These are phyloP conservation scores for Dalechampia spathulata DNA, from an alignment of 441 rosid species.

Conservation along the genomic window DNA sequence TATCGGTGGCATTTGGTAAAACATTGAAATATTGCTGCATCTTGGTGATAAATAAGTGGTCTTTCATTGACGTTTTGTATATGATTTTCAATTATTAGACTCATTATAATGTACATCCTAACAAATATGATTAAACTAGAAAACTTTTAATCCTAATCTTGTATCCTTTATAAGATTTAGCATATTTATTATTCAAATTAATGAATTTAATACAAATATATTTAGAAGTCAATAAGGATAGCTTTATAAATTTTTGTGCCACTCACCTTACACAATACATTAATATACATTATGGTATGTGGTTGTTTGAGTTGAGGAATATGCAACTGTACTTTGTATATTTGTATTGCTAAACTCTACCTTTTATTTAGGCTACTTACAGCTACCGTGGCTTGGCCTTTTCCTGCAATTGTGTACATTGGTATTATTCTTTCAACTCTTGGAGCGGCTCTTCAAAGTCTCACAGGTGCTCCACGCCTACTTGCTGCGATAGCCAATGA, in stretches of 20 bases:
- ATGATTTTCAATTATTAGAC: no score
- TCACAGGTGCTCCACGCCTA: conserved; percentile 95
- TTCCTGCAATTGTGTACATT: conserved; percentile 70
- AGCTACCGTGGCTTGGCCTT: conserved; percentile 98
- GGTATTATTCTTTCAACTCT: conserved; percentile 97
- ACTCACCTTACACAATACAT: no score
- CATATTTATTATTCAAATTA: no score
- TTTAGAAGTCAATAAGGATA: no score
- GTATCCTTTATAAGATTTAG: no score
- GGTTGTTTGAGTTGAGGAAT: background rate
- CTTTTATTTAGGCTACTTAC: conserved; percentile 74
- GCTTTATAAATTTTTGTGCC: no score
- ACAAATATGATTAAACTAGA: no score
- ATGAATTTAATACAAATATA: no score
- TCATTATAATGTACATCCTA: no score
- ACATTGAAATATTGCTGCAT: background rate
- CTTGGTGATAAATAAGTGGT: background rate
- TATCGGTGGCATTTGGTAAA: background rate
- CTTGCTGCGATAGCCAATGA: conserved; percentile 99
- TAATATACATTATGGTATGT: no score
- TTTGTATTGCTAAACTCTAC: conserved; percentile 10
- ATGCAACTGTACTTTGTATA: background rate
- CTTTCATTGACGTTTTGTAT: no score
- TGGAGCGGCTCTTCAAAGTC: conserved; percentile 98
- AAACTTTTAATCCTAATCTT: no score